Conservation (phyloP, 176 grass and related monocot species). For the Pontederia crassipes region DNA sequence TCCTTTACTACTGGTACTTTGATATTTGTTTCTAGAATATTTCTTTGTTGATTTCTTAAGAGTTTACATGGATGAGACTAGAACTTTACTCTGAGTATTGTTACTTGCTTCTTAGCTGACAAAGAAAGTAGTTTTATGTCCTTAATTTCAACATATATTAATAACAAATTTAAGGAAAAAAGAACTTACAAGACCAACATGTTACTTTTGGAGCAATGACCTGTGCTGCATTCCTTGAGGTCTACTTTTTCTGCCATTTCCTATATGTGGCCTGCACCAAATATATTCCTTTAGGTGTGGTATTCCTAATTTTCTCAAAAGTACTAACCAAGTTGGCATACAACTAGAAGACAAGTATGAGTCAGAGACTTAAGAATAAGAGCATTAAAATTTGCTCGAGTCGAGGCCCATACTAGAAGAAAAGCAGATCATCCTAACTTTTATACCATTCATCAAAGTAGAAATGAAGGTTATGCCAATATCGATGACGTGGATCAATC, state of each 20-base stretch:
- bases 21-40: no score
- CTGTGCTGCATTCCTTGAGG: slow-evolving; percentile 54
- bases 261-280: slow-evolving; percentile 70
- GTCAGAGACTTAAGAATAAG: not conserved
- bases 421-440: slow-evolving; percentile 72
- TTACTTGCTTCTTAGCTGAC: not conserved
- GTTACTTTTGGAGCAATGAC: slow-evolving; percentile 53
- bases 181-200: slow-evolving; percentile 76
- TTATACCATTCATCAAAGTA: slow-evolving; percentile 72
- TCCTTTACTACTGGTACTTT: no score
- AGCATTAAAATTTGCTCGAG: not conserved
- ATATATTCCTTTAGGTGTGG: not conserved
- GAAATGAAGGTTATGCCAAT: slow-evolving; percentile 89
- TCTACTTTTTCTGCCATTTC: slow-evolving; percentile 81
- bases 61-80: no score
- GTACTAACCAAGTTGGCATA: not conserved
- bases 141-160: not conserved
- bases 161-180: not conserved
- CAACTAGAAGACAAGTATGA: not conserved
- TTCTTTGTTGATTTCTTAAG: no score
- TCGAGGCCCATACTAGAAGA: slow-evolving; percentile 33
- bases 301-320: not conserved
- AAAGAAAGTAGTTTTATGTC: not conserved
- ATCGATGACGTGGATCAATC: slow-evolving; percentile 91
- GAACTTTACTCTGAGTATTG: no score